These are phyloP conservation scores for Drechslerella dactyloides DNA, from an alignment of 2,329 filamentous ascomycete genomes.

Conservation along the genomic window DNA sequence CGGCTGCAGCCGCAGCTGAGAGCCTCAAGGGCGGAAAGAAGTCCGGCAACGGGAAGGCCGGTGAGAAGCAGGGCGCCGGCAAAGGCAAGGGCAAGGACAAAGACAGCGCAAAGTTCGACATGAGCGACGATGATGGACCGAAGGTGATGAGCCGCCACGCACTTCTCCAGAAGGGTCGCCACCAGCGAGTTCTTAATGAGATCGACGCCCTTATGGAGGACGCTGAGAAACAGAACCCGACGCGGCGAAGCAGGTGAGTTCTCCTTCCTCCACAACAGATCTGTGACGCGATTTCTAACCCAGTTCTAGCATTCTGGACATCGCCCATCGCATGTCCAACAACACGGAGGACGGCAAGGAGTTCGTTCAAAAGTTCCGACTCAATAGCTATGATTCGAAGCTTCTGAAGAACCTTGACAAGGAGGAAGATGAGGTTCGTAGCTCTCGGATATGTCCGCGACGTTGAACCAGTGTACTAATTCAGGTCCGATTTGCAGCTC, in stretches of 20 bases:
- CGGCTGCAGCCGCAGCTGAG: conserved; percentile 7
- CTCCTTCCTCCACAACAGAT: not conserved
- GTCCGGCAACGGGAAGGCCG: conserved; percentile 13
- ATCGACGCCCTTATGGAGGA: conserved; percentile 45
- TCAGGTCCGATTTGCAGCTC: conserved; percentile 5
- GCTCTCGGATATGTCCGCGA: not conserved
- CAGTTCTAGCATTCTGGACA: conserved; percentile 30
- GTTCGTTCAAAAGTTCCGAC: conserved; percentile 43
- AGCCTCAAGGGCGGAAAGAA: conserved; percentile 5
- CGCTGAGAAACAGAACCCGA: conserved; percentile 41
- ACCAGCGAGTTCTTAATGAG: conserved; percentile 44
- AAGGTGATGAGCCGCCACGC: conserved; percentile 46
- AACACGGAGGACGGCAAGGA: conserved; percentile 42
- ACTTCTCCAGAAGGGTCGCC: conserved; percentile 38
- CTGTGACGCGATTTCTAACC: conserved; percentile 2
- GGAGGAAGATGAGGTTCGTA: conserved; percentile 31
- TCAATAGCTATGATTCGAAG: conserved; percentile 41
- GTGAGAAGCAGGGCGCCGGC: conserved; percentile 8
- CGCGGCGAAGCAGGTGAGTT: conserved; percentile 35
- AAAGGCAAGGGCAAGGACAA: conserved; percentile 18
- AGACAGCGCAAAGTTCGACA: conserved; percentile 14
- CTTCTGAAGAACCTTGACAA: conserved; percentile 30
- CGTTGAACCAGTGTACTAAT: conserved; percentile 1
- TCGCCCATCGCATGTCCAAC: conserved; percentile 43
- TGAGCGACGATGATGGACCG: conserved; percentile 33